Percentiles rank a stretch among this genome's conserved stretches.
These are phyloP conservation scores for Eucalyptus globulus DNA, from an alignment of 345 rosid genomes.

Conservation along the genomic window DNA sequence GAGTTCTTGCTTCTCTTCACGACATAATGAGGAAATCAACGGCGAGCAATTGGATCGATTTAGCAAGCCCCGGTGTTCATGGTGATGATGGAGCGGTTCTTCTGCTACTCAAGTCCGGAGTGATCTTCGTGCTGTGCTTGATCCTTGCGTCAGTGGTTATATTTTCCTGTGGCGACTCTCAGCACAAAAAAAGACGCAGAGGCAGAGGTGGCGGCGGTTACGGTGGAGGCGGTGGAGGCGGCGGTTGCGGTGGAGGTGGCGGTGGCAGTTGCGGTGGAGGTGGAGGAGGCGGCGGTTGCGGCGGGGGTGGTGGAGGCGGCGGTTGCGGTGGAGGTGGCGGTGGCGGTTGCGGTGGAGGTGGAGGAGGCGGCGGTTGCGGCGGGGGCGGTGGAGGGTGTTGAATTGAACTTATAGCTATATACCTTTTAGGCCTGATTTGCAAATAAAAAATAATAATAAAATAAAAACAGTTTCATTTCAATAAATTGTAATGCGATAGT, in stretches of 20 bases:
- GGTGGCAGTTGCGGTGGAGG: no score
- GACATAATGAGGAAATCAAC: not conserved
- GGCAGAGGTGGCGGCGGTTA: no score
- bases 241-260: no score
- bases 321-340: no score
- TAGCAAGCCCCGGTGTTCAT: not conserved
- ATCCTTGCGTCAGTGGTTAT: not conserved
- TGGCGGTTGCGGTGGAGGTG: accelerated
- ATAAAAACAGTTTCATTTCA: no score
- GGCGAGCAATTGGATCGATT: not conserved
- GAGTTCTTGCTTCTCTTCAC: not conserved
- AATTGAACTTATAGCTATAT: not conserved
- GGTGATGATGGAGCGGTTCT: not conserved
- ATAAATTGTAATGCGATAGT: no score
- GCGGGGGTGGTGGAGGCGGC: no score
- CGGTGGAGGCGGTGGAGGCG: no score
- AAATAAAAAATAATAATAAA: no score
- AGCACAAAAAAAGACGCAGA: no score
- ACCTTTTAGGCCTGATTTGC: no score
- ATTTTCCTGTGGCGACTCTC: not conserved
- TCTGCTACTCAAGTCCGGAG: not conserved
- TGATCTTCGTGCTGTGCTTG: not conserved
- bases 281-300: accelerated
- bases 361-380: no score
- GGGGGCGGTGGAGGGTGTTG: not conserved